Evolutionary conservation across 108 stramenopile species (phyloP).

Genomic region (Aureococcus anophagefferens): DNA sequence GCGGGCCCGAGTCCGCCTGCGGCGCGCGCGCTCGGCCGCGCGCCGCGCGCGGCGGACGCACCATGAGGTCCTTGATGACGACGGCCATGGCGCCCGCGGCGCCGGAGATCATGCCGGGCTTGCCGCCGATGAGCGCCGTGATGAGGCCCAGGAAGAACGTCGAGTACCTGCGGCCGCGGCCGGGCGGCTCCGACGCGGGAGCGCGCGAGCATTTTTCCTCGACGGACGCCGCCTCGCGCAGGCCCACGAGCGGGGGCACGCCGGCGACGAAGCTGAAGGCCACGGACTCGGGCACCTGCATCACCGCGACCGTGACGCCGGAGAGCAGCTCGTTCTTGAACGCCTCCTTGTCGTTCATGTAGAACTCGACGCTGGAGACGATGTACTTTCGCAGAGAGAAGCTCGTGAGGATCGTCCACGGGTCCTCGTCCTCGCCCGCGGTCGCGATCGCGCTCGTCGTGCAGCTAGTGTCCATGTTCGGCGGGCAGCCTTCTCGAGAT

Average conservation of each 20-base stretch:
- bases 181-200: too few species aligned
- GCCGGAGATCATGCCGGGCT: slow-evolving; percentile 54
- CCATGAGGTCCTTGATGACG: slow-evolving; percentile 39
- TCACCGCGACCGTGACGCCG: slow-evolving; percentile 52
- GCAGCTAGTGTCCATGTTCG: too few species aligned
- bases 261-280: slow-evolving; percentile 55
- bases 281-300: slow-evolving; percentile 54
- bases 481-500: too few species aligned
- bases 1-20: slow-evolving; percentile 37
- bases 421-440: too few species aligned
- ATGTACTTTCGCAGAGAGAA: too few species aligned
- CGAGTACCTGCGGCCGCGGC: too few species aligned
- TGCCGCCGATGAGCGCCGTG: slow-evolving; percentile 46
- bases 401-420: too few species aligned
- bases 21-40: slow-evolving; percentile 17
- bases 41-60: background rate
- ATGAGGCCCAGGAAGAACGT: slow-evolving; percentile 48
- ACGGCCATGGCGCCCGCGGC: slow-evolving; percentile 57
- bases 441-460: too few species aligned
- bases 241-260: slow-evolving; percentile 40
- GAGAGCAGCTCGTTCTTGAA: slow-evolving; percentile 8
- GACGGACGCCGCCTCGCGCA: too few species aligned
- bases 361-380: too few species aligned
- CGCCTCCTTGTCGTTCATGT: too few species aligned
- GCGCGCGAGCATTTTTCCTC: too few species aligned